A percentile compares a stretch with the other conserved stretches of the same genome.
These are phyloP conservation scores for Venturiaceae sp. DNA, from an alignment of 2,329 filamentous ascomycete genomes.

Conservation along the genomic window DNA sequence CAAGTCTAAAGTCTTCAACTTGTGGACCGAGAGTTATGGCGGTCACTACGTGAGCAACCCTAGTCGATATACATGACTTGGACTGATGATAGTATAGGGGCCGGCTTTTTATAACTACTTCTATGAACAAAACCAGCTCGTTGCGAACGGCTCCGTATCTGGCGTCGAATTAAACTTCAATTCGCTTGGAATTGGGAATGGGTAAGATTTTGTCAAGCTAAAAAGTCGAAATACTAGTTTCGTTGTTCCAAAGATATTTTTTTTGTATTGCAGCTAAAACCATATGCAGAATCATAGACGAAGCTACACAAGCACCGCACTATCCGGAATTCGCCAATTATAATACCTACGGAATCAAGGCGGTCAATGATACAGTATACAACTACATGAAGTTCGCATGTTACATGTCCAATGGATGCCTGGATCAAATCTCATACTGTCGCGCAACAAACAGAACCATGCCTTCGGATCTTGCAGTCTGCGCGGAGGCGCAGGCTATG, in stretches of 20 bases:
- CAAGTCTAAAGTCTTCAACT: conserved; percentile 44
- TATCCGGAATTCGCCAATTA: conserved; percentile 45
- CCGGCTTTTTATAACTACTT: conserved; percentile 49
- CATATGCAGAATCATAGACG: conserved; percentile 39
- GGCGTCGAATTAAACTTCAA: conserved; percentile 45
- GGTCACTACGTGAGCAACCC: conserved; percentile 43
- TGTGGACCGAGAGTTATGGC: conserved; percentile 46
- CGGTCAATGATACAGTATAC: conserved; percentile 49
- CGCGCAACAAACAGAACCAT: conserved; percentile 15
- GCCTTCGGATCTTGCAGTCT: conserved; percentile 26
- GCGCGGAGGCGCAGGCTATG: conserved; percentile 44
- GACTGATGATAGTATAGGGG: too few species aligned
- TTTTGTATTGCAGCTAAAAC: too few species aligned
- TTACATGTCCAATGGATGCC: conserved; percentile 36
- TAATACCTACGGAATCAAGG: conserved; percentile 46
- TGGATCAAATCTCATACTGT: conserved; percentile 41
- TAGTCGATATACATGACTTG: too few species aligned
- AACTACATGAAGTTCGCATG: conserved; percentile 49
- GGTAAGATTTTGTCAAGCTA: too few species aligned
- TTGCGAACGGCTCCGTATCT: conserved; percentile 36
- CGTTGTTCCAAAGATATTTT: too few species aligned
- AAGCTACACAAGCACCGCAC: conserved; percentile 37
- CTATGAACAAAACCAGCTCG: conserved; percentile 45
- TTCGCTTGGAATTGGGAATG: conserved; percentile 43
- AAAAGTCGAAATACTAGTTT: too few species aligned